These are phyloP conservation scores for Cynara cardunculus DNA, from an alignment of 129 eudicot genomes.

Conservation along the genomic window DNA sequence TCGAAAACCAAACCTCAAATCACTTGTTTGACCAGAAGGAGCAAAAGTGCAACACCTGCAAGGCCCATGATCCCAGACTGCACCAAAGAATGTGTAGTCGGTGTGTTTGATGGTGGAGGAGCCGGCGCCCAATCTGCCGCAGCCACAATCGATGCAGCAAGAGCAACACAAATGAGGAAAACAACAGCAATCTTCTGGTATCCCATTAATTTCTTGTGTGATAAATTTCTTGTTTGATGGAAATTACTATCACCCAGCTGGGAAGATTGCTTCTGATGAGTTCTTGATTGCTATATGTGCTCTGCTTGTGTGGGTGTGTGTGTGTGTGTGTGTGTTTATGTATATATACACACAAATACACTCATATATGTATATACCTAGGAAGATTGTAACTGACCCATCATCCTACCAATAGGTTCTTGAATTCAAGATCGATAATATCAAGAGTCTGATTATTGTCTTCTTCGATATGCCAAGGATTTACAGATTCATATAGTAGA, in stretches of 20 bases:
- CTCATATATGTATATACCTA: neutral
- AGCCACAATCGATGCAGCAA: conserved; percentile 11
- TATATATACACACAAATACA: too few relatives aligned
- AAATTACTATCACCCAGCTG: neutral
- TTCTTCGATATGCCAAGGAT: neutral
- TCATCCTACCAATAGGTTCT: neutral
- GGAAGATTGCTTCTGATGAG: neutral
- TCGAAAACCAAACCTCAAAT: neutral
- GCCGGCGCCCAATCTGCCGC: conserved; percentile 4
- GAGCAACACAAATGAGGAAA: conserved; percentile 5
- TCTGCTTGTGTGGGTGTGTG: neutral
- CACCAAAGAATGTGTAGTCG: conserved; percentile 1
- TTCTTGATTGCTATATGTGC: neutral
- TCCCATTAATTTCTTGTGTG: neutral
- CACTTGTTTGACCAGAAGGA: conserved; percentile 20
- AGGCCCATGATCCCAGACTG: conserved; percentile 23
- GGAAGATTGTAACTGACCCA: neutral
- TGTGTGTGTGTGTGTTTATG: neutral
- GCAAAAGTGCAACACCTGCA: conserved; percentile 22
- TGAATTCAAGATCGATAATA: neutral
- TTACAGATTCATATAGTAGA: neutral
- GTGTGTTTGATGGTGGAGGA: conserved; percentile 14
- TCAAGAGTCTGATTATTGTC: neutral
- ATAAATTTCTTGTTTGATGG: neutral
- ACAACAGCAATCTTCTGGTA: conserved; percentile 10